Evolutionary conservation across 1,284 basidiomycete species (phyloP).

Genomic region (Wallemia mellicola): DNA sequence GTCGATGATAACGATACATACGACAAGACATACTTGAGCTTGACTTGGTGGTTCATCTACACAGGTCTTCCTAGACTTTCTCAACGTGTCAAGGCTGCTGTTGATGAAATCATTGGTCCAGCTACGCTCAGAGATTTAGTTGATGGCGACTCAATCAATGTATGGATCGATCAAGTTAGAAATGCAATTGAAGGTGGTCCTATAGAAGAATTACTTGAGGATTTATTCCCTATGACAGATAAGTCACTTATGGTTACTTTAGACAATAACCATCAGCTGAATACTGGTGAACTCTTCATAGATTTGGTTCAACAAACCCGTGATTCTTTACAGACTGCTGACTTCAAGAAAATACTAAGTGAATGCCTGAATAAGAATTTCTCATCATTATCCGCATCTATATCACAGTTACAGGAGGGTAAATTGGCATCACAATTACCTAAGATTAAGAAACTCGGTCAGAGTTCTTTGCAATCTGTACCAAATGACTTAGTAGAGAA

Average conservation of each 20-base stretch:
- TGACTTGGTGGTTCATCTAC: not conserved
- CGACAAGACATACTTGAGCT: not conserved
- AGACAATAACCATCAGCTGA: not conserved
- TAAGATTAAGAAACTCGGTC: not conserved
- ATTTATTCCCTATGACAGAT: not conserved
- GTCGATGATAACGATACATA: not conserved
- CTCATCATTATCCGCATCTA: not conserved
- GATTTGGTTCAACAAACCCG: conserved; percentile 60
- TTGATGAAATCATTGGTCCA: not conserved
- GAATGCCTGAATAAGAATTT: not conserved
- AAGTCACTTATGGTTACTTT: not conserved
- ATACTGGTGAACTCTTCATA: conserved; percentile 17
- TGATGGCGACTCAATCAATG: not conserved
- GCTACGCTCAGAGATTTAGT: not conserved
- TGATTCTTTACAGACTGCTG: not conserved
- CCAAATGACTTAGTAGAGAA: not conserved
- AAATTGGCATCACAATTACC: not conserved
- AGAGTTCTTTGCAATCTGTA: not conserved
- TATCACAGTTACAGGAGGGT: not conserved
- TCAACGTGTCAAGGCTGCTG: not conserved
- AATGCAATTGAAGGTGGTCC: not conserved
- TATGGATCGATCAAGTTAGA: not conserved
- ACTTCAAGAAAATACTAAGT: not conserved
- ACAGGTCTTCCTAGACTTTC: not conserved
- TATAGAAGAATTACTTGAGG: not conserved